Evolutionary conservation across 805 yeast genomes (phyloP).

Genomic region (Suhomyces vadensis): DNA sequence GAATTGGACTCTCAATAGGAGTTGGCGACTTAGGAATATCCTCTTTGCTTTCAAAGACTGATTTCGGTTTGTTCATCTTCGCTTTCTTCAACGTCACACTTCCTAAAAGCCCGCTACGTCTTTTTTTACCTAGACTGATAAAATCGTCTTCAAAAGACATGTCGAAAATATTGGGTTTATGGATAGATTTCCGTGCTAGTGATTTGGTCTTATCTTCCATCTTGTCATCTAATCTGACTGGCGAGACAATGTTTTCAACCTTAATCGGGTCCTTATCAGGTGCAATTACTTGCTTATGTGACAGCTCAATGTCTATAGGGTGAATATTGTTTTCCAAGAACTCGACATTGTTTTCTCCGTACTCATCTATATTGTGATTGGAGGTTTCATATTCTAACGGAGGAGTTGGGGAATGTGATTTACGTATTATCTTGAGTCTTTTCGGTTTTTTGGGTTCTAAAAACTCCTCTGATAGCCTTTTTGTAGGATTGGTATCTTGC

Average conservation of each 20-base stretch:
- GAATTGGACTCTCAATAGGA: constrained; percentile 8
- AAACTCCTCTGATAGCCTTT: background rate
- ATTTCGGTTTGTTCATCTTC: background rate
- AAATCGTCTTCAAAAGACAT: constrained; percentile 16
- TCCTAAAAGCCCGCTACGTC: background rate
- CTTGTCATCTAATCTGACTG: constrained; percentile 13
- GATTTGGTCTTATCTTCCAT: background rate
- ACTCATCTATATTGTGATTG: constrained; percentile 30
- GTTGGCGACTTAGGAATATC: background rate
- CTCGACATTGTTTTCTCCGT: constrained; percentile 32
- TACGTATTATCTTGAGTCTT: constrained; percentile 3
- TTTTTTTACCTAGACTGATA: constrained; percentile 1
- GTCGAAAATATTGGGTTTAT: constrained; percentile 12
- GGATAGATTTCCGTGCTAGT: background rate
- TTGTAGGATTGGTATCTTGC: background rate
- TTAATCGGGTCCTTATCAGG: background rate
- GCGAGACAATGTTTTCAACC: constrained; percentile 5
- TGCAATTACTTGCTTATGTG: background rate
- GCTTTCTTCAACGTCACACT: background rate
- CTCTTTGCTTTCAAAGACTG: background rate
- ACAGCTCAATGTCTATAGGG: background rate
- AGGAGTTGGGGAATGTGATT: constrained; percentile 4
- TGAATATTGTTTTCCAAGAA: constrained; percentile 22
- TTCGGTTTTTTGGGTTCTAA: background rate
- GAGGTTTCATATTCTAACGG: constrained; percentile 9